Evolutionary conservation across 2,329 filamentous ascomycete species (phyloP).

Genomic region (Alternaria novae-zelandiae): DNA sequence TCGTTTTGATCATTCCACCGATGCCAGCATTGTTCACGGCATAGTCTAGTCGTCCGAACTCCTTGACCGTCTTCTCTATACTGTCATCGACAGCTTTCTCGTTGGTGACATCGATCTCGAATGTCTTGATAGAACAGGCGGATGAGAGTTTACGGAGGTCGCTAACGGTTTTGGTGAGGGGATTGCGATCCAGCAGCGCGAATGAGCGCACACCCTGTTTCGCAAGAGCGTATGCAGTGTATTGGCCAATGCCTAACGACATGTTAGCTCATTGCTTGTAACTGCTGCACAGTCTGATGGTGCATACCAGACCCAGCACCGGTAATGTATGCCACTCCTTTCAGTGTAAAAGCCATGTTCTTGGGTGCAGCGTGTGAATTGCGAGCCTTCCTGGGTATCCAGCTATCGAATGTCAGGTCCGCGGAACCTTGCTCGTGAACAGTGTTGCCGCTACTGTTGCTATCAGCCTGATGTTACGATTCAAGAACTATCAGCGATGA

Average conservation of each 20-base stretch:
- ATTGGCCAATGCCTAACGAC: slow-evolving; percentile 57
- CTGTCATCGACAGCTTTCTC: slow-evolving; percentile 53
- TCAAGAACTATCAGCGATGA: not conserved
- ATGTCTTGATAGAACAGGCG: slow-evolving; percentile 49
- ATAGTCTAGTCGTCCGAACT: slow-evolving; percentile 62
- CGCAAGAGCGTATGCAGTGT: slow-evolving; percentile 57
- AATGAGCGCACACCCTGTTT: slow-evolving; percentile 56
- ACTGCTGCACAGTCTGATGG: not conserved
- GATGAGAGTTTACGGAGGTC: slow-evolving; percentile 50
- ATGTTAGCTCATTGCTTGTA: slow-evolving; percentile 4
- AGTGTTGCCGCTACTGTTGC: not conserved
- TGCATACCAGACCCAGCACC: slow-evolving; percentile 55
- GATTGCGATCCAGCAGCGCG: slow-evolving; percentile 57
- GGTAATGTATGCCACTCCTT: slow-evolving; percentile 58
- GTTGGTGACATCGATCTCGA: slow-evolving; percentile 57
- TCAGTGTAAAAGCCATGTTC: slow-evolving; percentile 51
- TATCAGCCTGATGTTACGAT: not conserved
- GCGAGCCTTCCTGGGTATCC: not conserved
- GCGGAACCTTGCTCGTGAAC: not conserved
- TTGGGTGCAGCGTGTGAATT: not conserved
- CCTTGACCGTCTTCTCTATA: slow-evolving; percentile 50
- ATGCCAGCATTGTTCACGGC: slow-evolving; percentile 65
- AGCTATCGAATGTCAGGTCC: not conserved
- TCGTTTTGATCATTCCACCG: slow-evolving; percentile 50
- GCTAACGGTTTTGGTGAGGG: slow-evolving; percentile 36